phyloP scores from a whole-genome alignment of 1,284 basidiomycete genomes.

The Schizophyllum commune region DNA sequence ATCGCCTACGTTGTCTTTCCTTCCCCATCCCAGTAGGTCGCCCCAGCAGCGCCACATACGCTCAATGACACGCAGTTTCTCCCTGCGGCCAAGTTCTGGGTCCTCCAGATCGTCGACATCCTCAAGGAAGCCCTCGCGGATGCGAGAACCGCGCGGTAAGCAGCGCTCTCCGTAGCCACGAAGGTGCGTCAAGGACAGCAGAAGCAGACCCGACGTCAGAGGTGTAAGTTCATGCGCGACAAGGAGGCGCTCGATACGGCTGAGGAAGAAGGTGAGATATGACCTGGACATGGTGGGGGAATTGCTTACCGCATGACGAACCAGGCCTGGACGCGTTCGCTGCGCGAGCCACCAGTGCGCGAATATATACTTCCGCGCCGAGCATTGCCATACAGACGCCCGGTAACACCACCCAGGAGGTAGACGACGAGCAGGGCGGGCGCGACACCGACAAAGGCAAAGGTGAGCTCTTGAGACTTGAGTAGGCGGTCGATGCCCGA shows the following conservation, averaged over 20 bases:
- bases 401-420: slow-evolving; percentile 48
- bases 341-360: slow-evolving; percentile 40
- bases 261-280: slow-evolving; percentile 19
- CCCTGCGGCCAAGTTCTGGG: slow-evolving; percentile 52
- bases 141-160: slow-evolving; percentile 47
- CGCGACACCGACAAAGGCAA: slow-evolving; percentile 95
- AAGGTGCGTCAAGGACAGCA: slow-evolving; percentile 65
- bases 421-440: slow-evolving; percentile 84
- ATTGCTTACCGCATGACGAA: slow-evolving; percentile 50
- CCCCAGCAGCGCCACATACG: slow-evolving; percentile 93
- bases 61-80: slow-evolving; percentile 74
- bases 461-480: slow-evolving; percentile 92
- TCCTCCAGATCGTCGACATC: slow-evolving; percentile 84
- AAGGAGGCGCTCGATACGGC: slow-evolving; percentile 70
- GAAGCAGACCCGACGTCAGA: slow-evolving; percentile 63
- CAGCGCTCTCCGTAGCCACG: slow-evolving; percentile 51
- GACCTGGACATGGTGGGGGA: neutral
- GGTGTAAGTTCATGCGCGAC: slow-evolving; percentile 38
- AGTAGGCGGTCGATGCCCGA: slow-evolving; percentile 87
- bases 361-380: slow-evolving; percentile 28
- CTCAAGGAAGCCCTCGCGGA: slow-evolving; percentile 67
- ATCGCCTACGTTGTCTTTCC: neutral
- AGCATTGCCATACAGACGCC: slow-evolving; percentile 40
- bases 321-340: slow-evolving; percentile 45
- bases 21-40: slow-evolving; percentile 45